Base-by-base conservation (phyloP, 1,284 basidiomycete species). In the Schizopora paradoxa region DNA sequence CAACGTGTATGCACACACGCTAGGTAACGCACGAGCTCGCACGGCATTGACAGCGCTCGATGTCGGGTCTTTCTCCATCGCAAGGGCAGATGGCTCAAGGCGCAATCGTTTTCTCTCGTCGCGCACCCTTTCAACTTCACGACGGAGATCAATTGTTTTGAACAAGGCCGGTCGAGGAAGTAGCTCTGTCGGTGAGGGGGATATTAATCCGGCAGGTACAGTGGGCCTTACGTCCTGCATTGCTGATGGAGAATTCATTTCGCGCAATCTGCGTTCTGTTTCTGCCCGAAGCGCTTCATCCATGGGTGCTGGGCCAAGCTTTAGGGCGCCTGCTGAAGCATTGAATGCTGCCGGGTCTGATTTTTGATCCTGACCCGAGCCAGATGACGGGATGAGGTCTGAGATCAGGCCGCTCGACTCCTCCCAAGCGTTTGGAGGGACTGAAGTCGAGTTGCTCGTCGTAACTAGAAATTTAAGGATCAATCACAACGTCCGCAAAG, bases 91-190 rank as follows among this genome's bases (percentile, higher is more conserved):
- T 1, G 89, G 87, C 5, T 95, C 92, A 11, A 96, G 68, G 41
- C 86, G 76, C 62, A 97, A 94, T 54, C 90, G 79, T 66, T 92
- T 95, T 54, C 91, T 72, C 23, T 86, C 86, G 66, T 99, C 96
- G 35, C 90, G 77, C 16, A 99, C 82, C 48, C 77, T 81, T 60
- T 88, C 88, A 1, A 98, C 91, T 64, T 99, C 96, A 41, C 94
- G 76, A 61, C 89, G 86, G 19, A 99, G 79, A 61, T 99, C 96
- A 2, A 88, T 70, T 1, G 84, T 85, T 56, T 86, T 86, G 69
- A 97, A 97, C 1, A 79, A 73, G 1, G 82, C 73, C 0, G 91
- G 88, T 56, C 80, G 77, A 2, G 92, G 92, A 2, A 79, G 77
- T 28, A 94, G 68, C 49, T 96, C 92, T 16, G 76, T 61, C 44